Percentiles rank a stretch among this genome's conserved stretches.
Conservation (phyloP, 306 rosid genomes). For the Corylus avellana region DNA sequence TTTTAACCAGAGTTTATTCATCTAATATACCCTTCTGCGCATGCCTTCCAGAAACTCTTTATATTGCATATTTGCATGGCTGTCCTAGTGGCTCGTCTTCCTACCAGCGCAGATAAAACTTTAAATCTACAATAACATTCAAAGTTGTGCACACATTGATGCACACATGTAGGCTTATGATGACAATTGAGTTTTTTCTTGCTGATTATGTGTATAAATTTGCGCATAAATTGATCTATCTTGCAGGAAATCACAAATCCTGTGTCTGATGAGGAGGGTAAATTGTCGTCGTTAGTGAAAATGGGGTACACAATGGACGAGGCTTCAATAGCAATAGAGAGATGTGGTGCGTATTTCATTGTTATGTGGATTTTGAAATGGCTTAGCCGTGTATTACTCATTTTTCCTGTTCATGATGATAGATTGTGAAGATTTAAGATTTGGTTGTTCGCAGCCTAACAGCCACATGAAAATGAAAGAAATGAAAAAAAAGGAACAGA, state of each 20-base stretch:
- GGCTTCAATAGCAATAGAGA: conserved; percentile 72
- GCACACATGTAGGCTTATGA: not conserved
- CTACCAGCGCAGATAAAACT: not conserved
- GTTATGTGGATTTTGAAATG: not conserved
- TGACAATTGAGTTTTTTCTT: not conserved
- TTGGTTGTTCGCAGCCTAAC: not conserved
- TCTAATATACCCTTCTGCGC: conserved; percentile 2
- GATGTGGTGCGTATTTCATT: conserved; percentile 67
- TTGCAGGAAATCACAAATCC: conserved; percentile 55
- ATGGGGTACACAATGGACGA: conserved; percentile 74
- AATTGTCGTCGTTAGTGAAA: conserved; percentile 44
- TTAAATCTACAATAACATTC: not conserved
- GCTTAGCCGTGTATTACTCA: not conserved
- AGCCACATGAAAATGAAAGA: not conserved
- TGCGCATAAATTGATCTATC: conserved; percentile 17
- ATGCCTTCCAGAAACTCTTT: not conserved
- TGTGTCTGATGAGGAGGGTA: conserved; percentile 38
- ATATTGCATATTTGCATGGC: not conserved
- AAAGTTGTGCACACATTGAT: not conserved
- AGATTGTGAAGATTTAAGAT: not conserved
- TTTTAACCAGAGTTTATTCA: conserved; percentile 11
- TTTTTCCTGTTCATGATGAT: not conserved
- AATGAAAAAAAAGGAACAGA: not conserved
- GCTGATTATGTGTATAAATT: not conserved
- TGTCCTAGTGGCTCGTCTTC: not conserved